Percentiles rank a stretch among this genome's conserved stretches.
These are phyloP conservation scores for Ustilago trichophora DNA, from an alignment of 1,284 basidiomycete genomes.

Conservation along the genomic window DNA sequence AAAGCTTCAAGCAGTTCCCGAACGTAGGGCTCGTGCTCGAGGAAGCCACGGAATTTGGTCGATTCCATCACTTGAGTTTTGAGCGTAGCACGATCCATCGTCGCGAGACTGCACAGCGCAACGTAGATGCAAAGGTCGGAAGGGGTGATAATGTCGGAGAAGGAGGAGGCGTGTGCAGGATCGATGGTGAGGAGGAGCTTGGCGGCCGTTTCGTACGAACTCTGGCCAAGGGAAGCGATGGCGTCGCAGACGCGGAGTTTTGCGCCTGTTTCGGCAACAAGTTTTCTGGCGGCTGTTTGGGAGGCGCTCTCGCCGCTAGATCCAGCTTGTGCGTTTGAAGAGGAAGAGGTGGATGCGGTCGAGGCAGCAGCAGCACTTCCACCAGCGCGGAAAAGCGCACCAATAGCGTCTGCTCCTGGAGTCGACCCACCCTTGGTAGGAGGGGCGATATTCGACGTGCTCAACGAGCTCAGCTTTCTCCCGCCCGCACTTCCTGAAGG, in stretches of 20 bases:
- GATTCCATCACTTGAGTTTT: conserved; percentile 76
- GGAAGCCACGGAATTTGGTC: conserved; percentile 76
- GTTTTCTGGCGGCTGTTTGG: conserved; percentile 24
- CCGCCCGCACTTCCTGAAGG: conserved; percentile 67
- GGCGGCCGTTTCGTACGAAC: conserved; percentile 80
- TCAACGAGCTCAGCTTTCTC: conserved; percentile 53
- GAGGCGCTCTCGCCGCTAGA: conserved; percentile 21
- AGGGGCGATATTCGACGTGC: conserved; percentile 29
- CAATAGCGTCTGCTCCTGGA: conserved; percentile 58
- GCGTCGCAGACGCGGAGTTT: conserved; percentile 82
- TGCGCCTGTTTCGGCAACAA: conserved; percentile 70
- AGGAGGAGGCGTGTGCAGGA: conserved; percentile 16
- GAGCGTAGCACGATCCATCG: conserved; percentile 76
- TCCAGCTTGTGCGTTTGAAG: conserved; percentile 12
- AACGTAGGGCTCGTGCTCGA: conserved; percentile 84
- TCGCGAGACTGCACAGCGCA: conserved; percentile 80
- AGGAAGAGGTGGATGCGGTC: neutral
- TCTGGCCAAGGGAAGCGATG: conserved; percentile 76
- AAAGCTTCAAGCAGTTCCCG: conserved; percentile 83
- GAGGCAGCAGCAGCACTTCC: conserved; percentile 62
- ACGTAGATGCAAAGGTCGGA: conserved; percentile 85
- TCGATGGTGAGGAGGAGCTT: conserved; percentile 76
- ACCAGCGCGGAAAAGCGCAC: conserved; percentile 62
- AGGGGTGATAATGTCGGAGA: conserved; percentile 74
- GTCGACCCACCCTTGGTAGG: conserved; percentile 43